Conservation (phyloP, 1,284 basidiomycete species). For the Naganishia sp. region DNA sequence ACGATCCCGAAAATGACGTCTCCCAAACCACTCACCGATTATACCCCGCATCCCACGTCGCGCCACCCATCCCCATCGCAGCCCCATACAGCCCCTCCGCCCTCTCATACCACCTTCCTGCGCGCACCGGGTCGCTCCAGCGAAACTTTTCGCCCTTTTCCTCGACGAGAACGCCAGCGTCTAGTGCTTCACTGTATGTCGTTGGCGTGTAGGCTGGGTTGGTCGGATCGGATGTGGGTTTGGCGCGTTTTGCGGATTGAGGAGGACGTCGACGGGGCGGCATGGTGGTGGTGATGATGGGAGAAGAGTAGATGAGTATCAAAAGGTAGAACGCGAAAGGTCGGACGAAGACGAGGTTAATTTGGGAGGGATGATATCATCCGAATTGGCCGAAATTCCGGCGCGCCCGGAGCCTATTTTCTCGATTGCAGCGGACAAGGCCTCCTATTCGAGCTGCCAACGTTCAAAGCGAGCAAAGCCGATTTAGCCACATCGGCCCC, state of each 20-base stretch:
- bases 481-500: no score
- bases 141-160: slow-evolving; percentile 55
- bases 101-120: slow-evolving; percentile 50
- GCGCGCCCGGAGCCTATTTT: no score
- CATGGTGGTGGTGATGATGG: not conserved
- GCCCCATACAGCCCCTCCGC: slow-evolving; percentile 50
- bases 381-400: no score
- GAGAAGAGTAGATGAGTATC: not conserved
- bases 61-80: slow-evolving; percentile 33
- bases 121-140: slow-evolving; percentile 53
- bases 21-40: slow-evolving; percentile 46
- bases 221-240: slow-evolving; percentile 1
- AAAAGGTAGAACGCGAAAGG: not conserved
- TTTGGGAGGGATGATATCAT: no score
- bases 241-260: not conserved
- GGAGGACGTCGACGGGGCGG: not conserved
- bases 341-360: not conserved
- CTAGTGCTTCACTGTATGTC: slow-evolving; percentile 7
- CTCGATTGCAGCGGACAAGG: no score
- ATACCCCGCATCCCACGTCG: slow-evolving; percentile 44
- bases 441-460: no score
- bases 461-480: no score
- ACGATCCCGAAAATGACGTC: not conserved
- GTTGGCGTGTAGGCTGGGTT: not conserved
- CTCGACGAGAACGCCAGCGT: slow-evolving; percentile 52